phyloP scores from a whole-genome alignment of 352 stramenopile genomes.

The Globisporangium orthogonon region DNA sequence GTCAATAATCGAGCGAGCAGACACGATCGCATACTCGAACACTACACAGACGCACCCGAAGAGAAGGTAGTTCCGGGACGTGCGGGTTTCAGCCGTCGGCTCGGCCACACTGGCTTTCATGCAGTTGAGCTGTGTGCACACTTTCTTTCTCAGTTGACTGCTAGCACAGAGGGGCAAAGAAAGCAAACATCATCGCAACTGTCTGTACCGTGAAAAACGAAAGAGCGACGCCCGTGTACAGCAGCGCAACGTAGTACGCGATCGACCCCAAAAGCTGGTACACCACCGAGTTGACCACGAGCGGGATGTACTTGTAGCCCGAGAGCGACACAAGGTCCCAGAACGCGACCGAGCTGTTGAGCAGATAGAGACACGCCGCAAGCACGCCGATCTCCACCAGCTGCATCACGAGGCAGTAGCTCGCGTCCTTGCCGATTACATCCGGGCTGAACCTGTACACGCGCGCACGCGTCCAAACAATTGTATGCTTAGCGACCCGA shows the following conservation, averaged over 20 bases:
- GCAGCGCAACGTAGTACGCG: slow-evolving; percentile 90
- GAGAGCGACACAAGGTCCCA: slow-evolving; percentile 96
- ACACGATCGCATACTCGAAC: neutral
- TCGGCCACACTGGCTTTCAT: slow-evolving; percentile 84
- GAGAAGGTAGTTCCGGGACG: slow-evolving; percentile 84
- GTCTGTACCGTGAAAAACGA: slow-evolving; percentile 92
- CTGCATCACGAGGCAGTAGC: slow-evolving; percentile 88
- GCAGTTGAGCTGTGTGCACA: slow-evolving; percentile 61
- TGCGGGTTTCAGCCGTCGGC: slow-evolving; percentile 57
- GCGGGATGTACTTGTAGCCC: slow-evolving; percentile 98
- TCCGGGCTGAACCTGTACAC: slow-evolving; percentile 92
- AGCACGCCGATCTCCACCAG: slow-evolving; percentile 91
- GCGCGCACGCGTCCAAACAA: neutral
- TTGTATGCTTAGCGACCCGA: neutral
- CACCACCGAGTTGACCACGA: slow-evolving; percentile 93
- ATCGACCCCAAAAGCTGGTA: slow-evolving; percentile 77
- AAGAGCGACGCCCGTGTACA: slow-evolving; percentile 91
- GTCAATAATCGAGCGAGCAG: neutral
- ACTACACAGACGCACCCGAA: slow-evolving; percentile 49
- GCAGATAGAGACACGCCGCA: slow-evolving; percentile 92
- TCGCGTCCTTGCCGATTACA: slow-evolving; percentile 92
- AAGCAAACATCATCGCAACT: neutral
- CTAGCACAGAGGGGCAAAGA: neutral
- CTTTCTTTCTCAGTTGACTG: slow-evolving; percentile 2
- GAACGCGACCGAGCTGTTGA: slow-evolving; percentile 90